These are phyloP conservation scores for Zoysia pacifica DNA, from an alignment of 176 grass and related monocot species.

Conservation along the genomic window DNA sequence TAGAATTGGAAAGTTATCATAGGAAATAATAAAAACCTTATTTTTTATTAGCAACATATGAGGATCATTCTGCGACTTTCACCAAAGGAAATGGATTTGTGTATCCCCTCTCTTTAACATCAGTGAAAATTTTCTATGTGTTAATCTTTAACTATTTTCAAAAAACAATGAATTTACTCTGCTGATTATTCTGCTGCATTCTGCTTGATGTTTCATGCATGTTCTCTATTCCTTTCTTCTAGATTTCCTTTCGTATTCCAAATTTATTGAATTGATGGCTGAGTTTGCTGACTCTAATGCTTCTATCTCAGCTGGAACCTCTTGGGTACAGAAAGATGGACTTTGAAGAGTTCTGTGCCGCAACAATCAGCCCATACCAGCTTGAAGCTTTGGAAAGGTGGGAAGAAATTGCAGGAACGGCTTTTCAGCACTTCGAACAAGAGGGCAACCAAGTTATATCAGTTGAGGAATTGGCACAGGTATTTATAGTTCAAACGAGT, in stretches of 20 bases:
- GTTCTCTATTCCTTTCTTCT: neutral
- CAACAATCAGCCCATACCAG: conserved; percentile 90
- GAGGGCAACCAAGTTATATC: conserved; percentile 89
- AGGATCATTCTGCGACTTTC: neutral
- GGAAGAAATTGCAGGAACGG: conserved; percentile 93
- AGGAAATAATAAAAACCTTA: neutral
- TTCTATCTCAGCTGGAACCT: conserved; percentile 71
- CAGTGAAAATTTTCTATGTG: neutral
- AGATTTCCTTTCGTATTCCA: neutral
- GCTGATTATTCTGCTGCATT: neutral
- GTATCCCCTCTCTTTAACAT: neutral
- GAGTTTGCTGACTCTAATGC: conserved; percentile 27
- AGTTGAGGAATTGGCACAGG: conserved; percentile 88
- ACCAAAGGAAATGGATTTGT: neutral
- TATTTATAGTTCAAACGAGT: conserved; percentile 32
- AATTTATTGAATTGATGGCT: conserved; percentile 6
- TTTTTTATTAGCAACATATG: neutral
- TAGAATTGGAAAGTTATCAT: conserved; percentile 7
- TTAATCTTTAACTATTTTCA: conserved; percentile 2
- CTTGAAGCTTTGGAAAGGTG: conserved; percentile 94
- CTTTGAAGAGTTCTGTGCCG: conserved; percentile 96
- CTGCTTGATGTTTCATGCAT: neutral
- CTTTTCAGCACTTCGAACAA: conserved; percentile 86
- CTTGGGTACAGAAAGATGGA: conserved; percentile 89
- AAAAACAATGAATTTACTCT: neutral